phyloP scores from a whole-genome alignment of 148 eudicot species.

The Cornus controversa region DNA sequence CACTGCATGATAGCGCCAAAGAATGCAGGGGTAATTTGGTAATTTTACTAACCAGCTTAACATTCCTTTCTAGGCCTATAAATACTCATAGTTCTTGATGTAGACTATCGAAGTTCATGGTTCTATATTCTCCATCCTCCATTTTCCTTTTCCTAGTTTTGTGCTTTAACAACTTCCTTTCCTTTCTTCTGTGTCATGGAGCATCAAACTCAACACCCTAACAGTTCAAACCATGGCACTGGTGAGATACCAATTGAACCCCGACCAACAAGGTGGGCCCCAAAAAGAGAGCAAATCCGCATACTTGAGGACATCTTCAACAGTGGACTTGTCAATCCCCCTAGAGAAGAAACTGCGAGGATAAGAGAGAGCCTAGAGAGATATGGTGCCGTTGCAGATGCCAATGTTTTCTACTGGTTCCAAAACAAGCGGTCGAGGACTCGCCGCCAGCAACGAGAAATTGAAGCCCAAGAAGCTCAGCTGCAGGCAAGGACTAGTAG shows the following conservation, averaged over 20 bases:
- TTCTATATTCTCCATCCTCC: neutral
- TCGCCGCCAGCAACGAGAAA: constrained; percentile 74
- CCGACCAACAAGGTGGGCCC: constrained; percentile 82
- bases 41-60: neutral
- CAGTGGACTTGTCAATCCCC: constrained; percentile 92
- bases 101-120: constrained; percentile 5
- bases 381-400: constrained; percentile 86
- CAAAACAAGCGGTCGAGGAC: constrained; percentile 87
- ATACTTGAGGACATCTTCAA: constrained; percentile 86
- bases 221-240: constrained; percentile 10
- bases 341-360: constrained; percentile 78
- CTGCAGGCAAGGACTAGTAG: neutral
- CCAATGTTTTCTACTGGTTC: constrained; percentile 94
- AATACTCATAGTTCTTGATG: constrained; percentile 9
- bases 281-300: constrained; percentile 84
- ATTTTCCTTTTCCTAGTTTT: constrained; percentile 6
- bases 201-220: neutral
- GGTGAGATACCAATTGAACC: constrained; percentile 42
- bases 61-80: constrained; percentile 10
- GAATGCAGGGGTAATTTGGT: constrained; percentile 1
- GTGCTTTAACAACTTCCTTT: constrained; percentile 7
- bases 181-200: neutral
- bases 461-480: constrained; percentile 40
- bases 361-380: constrained; percentile 70
- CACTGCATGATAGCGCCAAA: neutral